Conservation (phyloP, 2,329 filamentous ascomycete genomes). For the Aspergillus chevalieri region DNA sequence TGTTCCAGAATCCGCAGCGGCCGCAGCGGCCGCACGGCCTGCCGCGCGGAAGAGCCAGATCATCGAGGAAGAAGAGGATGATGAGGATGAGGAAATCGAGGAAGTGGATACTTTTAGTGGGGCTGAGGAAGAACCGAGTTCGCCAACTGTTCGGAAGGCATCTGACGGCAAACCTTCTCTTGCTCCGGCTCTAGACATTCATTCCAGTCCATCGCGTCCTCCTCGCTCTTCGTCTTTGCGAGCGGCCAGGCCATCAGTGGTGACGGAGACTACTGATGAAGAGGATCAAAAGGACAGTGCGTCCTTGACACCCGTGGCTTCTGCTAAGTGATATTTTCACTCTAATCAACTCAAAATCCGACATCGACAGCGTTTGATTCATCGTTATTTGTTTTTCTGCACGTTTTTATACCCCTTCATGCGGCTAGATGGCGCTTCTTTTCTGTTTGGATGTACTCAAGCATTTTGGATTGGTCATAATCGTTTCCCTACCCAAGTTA, state of each 20-base stretch:
- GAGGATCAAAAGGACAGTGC: constrained; percentile 1
- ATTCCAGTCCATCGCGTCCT: constrained; percentile 25
- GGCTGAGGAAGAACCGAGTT: constrained; percentile 22
- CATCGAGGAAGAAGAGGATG: constrained; percentile 41
- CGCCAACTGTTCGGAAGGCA: constrained; percentile 10
- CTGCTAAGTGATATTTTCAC: constrained; percentile 5
- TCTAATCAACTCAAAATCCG: background rate
- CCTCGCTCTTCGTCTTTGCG: constrained; percentile 36
- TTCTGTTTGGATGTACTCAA: constrained; percentile 4
- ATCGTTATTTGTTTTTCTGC: constrained; percentile 6
- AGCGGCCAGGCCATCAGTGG: constrained; percentile 11
- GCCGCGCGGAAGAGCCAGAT: constrained; percentile 35
- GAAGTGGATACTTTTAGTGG: constrained; percentile 38
- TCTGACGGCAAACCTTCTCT: constrained; percentile 12
- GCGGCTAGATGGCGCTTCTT: constrained; percentile 9
- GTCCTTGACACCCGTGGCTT: constrained; percentile 11
- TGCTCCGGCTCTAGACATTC: constrained; percentile 27
- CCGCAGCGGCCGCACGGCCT: constrained; percentile 15
- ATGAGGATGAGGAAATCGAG: constrained; percentile 35
- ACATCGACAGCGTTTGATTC: constrained; percentile 4
- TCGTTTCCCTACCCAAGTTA: background rate
- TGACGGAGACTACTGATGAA: constrained; percentile 6
- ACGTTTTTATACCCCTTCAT: constrained; percentile 1
- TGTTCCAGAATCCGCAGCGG: constrained; percentile 9
- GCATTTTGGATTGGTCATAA: constrained; percentile 5